phyloP scores from a whole-genome alignment of 2,329 filamentous ascomycete genomes.

The Diplodia scrobiculata region DNA sequence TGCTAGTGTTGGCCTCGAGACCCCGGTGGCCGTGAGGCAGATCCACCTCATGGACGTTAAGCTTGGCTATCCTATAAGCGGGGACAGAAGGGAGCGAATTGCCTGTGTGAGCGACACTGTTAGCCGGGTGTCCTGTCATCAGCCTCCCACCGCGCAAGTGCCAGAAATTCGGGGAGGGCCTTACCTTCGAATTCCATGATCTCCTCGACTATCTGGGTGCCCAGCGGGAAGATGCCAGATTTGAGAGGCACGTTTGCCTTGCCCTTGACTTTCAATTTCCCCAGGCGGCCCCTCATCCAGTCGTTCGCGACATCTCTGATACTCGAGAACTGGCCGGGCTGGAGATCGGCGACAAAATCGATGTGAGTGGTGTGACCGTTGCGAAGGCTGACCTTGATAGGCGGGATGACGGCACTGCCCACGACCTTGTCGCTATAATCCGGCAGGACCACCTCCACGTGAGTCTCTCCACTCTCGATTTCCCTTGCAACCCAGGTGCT shows the following conservation, averaged over 20 bases:
- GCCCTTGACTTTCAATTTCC: conserved; percentile 69
- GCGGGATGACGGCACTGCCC: conserved; percentile 75
- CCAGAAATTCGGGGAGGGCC: conserved; percentile 66
- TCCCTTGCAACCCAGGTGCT: conserved; percentile 78
- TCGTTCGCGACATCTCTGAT: conserved; percentile 81
- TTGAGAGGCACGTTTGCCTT: conserved; percentile 73
- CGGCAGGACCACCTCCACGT: conserved; percentile 76
- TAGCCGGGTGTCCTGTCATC: conserved; percentile 45
- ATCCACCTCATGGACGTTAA: conserved; percentile 75
- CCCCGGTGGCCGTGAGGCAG: conserved; percentile 59
- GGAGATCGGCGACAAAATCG: conserved; percentile 75
- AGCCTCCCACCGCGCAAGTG: conserved; percentile 47
- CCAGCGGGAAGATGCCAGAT: conserved; percentile 77
- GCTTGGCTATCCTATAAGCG: conserved; percentile 75
- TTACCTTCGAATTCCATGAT: conserved; percentile 80
- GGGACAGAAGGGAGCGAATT: conserved; percentile 74
- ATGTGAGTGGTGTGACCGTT: conserved; percentile 76
- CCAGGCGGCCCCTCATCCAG: conserved; percentile 79
- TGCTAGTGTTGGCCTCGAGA: conserved; percentile 77
- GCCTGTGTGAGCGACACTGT: conserved; percentile 40
- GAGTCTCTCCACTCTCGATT: conserved; percentile 71
- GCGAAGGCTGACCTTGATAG: conserved; percentile 72
- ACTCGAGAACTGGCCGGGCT: conserved; percentile 73
- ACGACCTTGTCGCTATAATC: conserved; percentile 77
- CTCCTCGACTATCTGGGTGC: conserved; percentile 73